A percentile compares a stretch with the other conserved stretches of the same genome.
phyloP scores from a whole-genome alignment of 2,329 filamentous ascomycete species.

The Scytalidium sp. region DNA sequence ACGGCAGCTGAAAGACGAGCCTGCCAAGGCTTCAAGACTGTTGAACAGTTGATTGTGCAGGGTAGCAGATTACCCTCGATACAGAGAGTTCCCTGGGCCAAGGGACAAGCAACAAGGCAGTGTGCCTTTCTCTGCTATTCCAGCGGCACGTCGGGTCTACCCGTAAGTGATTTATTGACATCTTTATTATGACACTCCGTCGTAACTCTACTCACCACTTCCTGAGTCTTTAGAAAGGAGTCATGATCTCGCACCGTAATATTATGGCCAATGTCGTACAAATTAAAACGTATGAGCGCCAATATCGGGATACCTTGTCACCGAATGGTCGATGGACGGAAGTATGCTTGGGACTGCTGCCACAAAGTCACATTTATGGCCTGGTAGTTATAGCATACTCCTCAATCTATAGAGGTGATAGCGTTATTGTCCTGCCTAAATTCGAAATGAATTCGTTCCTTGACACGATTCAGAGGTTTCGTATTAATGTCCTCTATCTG shows the following conservation, averaged over 20 bases:
- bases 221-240: conserved; percentile 61
- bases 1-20: conserved; percentile 38
- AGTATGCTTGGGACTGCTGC: conserved; percentile 63
- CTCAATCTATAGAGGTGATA: conserved; percentile 65
- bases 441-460: conserved; percentile 67
- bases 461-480: conserved; percentile 60
- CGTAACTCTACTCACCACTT: background rate
- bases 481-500: conserved; percentile 62
- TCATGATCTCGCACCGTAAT: conserved; percentile 78
- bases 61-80: conserved; percentile 51
- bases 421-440: conserved; percentile 65
- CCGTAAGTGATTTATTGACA: conserved; percentile 46
- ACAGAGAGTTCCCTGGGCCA: conserved; percentile 52
- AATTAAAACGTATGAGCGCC: conserved; percentile 42
- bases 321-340: background rate
- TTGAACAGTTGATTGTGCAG: conserved; percentile 62
- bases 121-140: conserved; percentile 78
- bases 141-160: conserved; percentile 75
- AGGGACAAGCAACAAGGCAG: conserved; percentile 61
- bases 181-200: background rate
- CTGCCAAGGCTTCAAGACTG: conserved; percentile 47
- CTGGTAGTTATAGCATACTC: conserved; percentile 65
- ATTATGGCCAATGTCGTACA: conserved; percentile 76
- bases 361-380: conserved; percentile 77
- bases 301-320: conserved; percentile 22